These are phyloP conservation scores for Trichoderma breve DNA, from an alignment of 2,329 filamentous ascomycete species.

Conservation along the genomic window DNA sequence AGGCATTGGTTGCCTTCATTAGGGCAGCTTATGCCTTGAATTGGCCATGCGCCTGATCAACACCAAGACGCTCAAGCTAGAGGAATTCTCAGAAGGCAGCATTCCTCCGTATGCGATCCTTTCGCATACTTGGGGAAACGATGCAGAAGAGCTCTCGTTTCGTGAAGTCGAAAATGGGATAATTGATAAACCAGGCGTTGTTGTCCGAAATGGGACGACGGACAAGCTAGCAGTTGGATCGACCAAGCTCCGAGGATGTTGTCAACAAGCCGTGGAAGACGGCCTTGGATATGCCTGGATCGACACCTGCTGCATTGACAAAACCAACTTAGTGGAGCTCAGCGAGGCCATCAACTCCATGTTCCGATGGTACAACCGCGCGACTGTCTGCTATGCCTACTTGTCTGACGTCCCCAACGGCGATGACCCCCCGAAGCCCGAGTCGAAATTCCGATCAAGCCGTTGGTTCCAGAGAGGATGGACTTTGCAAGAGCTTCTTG, in stretches of 20 bases:
- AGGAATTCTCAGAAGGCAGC: slow-evolving; percentile 22
- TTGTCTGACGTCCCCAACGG: slow-evolving; percentile 18
- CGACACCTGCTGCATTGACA: slow-evolving; percentile 25
- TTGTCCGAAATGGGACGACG: too few relatives aligned
- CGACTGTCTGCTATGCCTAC: slow-evolving; percentile 22
- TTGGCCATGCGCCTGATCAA: slow-evolving; percentile 31
- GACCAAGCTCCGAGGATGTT: background rate
- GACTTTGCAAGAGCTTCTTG: slow-evolving; percentile 31
- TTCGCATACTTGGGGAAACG: slow-evolving; percentile 32
- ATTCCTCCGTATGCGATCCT: slow-evolving; percentile 32
- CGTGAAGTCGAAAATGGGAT: background rate
- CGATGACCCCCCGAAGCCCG: background rate
- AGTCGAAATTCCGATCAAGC: slow-evolving; percentile 20
- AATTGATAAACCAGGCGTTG: background rate
- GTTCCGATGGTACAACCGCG: slow-evolving; percentile 22
- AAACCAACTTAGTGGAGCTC: slow-evolving; percentile 21
- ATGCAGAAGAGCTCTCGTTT: slow-evolving; percentile 1
- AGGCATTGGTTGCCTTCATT: too few relatives aligned
- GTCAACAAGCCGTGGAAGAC: slow-evolving; percentile 22
- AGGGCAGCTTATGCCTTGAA: too few relatives aligned
- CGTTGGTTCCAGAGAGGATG: slow-evolving; percentile 28
- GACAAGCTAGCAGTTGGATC: too few relatives aligned
- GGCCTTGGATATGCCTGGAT: slow-evolving; percentile 24
- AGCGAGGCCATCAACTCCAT: slow-evolving; percentile 25
- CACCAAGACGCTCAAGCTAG: slow-evolving; percentile 22